A percentile compares a stretch with the other conserved stretches of the same genome.
Evolutionary conservation across 2,329 filamentous ascomycete genomes (phyloP).

Genomic region (Xylariaceae sp.): DNA sequence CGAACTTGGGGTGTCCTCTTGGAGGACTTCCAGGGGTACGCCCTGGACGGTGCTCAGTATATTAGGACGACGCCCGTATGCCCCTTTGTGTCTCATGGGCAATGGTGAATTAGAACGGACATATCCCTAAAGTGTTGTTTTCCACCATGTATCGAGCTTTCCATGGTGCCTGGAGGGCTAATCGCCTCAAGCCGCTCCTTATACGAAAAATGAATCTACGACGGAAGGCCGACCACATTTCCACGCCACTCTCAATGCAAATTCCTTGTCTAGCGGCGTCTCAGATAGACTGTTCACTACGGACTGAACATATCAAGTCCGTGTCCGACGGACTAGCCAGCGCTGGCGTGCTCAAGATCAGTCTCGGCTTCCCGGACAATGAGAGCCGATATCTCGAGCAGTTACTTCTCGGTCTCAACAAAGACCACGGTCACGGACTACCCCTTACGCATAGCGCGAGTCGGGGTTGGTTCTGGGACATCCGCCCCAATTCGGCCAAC

Average conservation of each 20-base stretch:
- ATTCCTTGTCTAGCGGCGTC: neutral
- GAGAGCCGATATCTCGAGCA: constrained; percentile 33
- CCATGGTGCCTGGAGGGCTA: neutral
- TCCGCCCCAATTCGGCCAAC: constrained; percentile 29
- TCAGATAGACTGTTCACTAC: neutral
- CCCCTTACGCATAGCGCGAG: constrained; percentile 38
- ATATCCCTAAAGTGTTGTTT: neutral
- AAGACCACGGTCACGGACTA: constrained; percentile 32
- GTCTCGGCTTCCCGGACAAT: constrained; percentile 29
- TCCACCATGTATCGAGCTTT: neutral
- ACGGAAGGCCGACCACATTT: neutral
- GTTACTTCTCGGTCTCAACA: constrained; percentile 32
- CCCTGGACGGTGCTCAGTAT: neutral
- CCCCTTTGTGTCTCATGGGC: neutral
- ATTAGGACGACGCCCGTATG: neutral
- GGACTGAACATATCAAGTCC: neutral
- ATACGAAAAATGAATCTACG: neutral
- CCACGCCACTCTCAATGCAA: neutral
- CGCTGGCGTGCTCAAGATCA: constrained; percentile 34
- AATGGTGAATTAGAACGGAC: neutral
- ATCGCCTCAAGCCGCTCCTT: neutral
- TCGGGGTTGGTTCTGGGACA: constrained; percentile 42
- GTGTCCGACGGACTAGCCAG: neutral
- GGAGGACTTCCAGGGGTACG: neutral
- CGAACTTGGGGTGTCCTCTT: neutral